A percentile compares a stretch with the other conserved stretches of the same genome.
Conservation (phyloP, 2,329 filamentous ascomycete genomes). For the Lomentospora prolificans region DNA sequence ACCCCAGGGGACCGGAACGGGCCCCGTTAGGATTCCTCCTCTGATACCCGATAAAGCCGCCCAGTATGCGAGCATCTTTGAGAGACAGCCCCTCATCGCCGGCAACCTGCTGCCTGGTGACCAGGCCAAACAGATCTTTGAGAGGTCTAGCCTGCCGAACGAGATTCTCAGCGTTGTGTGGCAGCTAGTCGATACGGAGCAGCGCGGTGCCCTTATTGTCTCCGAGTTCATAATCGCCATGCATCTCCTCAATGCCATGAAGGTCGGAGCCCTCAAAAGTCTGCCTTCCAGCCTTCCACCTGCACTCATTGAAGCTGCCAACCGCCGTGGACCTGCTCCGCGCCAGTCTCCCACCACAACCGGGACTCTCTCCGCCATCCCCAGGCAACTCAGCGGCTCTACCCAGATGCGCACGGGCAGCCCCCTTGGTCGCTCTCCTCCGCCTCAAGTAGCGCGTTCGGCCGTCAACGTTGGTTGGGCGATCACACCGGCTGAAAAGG, state of each 20-base stretch:
- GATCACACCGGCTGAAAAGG: constrained; percentile 74
- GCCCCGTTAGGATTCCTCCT: constrained; percentile 76
- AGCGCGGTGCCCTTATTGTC: constrained; percentile 73
- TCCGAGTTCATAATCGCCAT: constrained; percentile 98
- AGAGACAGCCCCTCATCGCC: constrained; percentile 71
- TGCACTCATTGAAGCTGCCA: constrained; percentile 82
- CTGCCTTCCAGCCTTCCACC: constrained; percentile 75
- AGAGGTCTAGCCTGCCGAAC: constrained; percentile 82
- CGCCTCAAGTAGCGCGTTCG: constrained; percentile 30
- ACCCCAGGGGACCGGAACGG: constrained; percentile 50
- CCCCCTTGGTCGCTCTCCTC: constrained; percentile 42
- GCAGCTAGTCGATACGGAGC: constrained; percentile 89
- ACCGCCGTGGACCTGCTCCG: constrained; percentile 45
- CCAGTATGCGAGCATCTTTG: constrained; percentile 84
- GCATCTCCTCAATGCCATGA: constrained; percentile 89
- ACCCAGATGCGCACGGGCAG: constrained; percentile 53
- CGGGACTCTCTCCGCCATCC: constrained; percentile 57
- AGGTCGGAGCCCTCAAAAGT: constrained; percentile 68
- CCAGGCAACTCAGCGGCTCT: constrained; percentile 71
- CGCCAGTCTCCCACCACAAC: constrained; percentile 39
- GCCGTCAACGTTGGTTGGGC: constrained; percentile 57
- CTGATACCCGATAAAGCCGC: constrained; percentile 79
- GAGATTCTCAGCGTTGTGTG: constrained; percentile 91
- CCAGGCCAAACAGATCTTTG: constrained; percentile 86
- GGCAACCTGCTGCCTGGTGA: constrained; percentile 69